phyloP scores from a whole-genome alignment of 805 yeast genomes.

The Alloascoidea africana region DNA sequence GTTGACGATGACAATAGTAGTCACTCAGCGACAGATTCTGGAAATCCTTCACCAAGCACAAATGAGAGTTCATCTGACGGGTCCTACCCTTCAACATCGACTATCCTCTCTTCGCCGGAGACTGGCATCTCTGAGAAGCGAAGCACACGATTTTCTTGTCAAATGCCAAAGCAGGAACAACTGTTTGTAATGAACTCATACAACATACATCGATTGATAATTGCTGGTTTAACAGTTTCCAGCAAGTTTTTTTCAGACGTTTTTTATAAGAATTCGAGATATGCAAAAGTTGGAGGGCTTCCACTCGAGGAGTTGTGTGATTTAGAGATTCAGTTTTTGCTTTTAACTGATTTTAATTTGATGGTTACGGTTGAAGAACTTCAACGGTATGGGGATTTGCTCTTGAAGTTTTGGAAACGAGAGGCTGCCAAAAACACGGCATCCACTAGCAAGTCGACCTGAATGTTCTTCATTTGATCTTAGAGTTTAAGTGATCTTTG shows the following conservation, averaged over 20 bases:
- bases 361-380: slow-evolving; percentile 84
- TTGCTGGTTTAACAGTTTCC: slow-evolving; percentile 90
- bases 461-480: too few species aligned
- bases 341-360: slow-evolving; percentile 72
- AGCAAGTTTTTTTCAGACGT: slow-evolving; percentile 91
- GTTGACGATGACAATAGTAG: slow-evolving; percentile 5
- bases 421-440: too few species aligned
- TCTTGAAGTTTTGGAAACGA: slow-evolving; percentile 72
- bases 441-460: too few species aligned
- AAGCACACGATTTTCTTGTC: too few species aligned
- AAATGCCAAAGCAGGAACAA: too few species aligned
- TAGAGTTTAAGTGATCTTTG: too few species aligned
- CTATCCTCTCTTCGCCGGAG: too few species aligned
- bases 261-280: slow-evolving; percentile 85
- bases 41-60: too few species aligned
- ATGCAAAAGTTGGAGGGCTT: slow-evolving; percentile 88
- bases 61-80: too few species aligned
- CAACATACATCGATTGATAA: slow-evolving; percentile 86
- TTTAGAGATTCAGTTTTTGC: slow-evolving; percentile 76
- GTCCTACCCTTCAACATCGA: too few species aligned
- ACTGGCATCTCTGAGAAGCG: too few species aligned
- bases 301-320: slow-evolving; percentile 89
- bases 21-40: too few species aligned
- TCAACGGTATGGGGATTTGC: slow-evolving; percentile 77
- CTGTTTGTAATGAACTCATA: slow-evolving; percentile 91